Conservation (phyloP, 257 asterid genomes). For the Scutellaria minor region DNA sequence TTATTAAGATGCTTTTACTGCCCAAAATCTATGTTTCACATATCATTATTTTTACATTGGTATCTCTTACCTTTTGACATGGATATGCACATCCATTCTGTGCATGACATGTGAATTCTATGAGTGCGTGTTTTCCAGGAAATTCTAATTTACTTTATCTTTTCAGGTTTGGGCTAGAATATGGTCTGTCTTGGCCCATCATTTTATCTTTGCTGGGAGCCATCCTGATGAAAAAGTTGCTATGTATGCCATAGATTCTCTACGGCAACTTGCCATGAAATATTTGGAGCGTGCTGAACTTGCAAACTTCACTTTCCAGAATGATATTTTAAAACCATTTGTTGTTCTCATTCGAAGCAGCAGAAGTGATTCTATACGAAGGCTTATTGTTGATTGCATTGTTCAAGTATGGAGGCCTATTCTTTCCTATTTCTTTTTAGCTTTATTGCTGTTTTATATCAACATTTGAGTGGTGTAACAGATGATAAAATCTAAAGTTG, state of each 20-base stretch:
- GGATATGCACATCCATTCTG: slow-evolving; percentile 20
- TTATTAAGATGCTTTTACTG: slow-evolving; percentile 26
- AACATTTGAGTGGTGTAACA: slow-evolving; percentile 50
- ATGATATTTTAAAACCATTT: slow-evolving; percentile 94
- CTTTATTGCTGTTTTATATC: slow-evolving; percentile 33
- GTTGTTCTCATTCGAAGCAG: slow-evolving; percentile 95
- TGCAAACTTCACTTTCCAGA: slow-evolving; percentile 98
- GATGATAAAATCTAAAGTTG: slow-evolving; percentile 99
- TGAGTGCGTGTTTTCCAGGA: slow-evolving; percentile 5
- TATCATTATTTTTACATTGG: slow-evolving; percentile 17
- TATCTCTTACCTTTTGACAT: slow-evolving; percentile 27
- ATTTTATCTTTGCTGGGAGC: slow-evolving; percentile 98
- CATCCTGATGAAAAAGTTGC: slow-evolving; percentile 99
- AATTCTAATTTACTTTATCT: slow-evolving; percentile 25
- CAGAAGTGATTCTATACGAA: slow-evolving; percentile 85
- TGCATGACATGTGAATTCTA: slow-evolving; percentile 20
- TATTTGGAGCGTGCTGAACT: slow-evolving; percentile 99
- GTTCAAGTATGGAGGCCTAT: slow-evolving; percentile 77
- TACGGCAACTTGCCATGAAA: slow-evolving; percentile 95
- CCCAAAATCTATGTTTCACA: not conserved
- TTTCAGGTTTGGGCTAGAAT: slow-evolving; percentile 99
- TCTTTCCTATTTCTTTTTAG: slow-evolving; percentile 27
- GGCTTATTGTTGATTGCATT: slow-evolving; percentile 96
- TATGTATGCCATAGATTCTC: slow-evolving; percentile 98
- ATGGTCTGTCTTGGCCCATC: slow-evolving; percentile 96